A percentile compares a stretch with the other conserved stretches of the same genome.
These are phyloP conservation scores for Arthrobotrys sinensis DNA, from an alignment of 2,329 filamentous ascomycete genomes.

Conservation along the genomic window DNA sequence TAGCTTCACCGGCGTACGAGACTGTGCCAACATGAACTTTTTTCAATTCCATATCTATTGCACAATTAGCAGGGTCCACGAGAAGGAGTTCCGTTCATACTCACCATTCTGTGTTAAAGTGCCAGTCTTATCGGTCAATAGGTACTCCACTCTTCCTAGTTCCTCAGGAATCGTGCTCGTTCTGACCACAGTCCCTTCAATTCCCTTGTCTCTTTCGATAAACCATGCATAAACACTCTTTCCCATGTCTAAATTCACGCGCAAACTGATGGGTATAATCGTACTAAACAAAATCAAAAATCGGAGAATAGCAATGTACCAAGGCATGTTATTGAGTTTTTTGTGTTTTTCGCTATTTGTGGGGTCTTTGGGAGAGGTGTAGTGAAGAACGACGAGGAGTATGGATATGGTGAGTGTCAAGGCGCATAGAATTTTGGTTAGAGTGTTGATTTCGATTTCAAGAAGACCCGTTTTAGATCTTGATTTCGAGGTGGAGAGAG, in stretches of 20 bases:
- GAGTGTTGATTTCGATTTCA: constrained; percentile 95
- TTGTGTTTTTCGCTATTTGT: constrained; percentile 65
- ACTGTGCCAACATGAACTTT: constrained; percentile 99
- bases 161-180: constrained; percentile 99
- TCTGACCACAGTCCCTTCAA: constrained; percentile 90
- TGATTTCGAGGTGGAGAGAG: constrained; percentile 90
- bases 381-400: constrained; percentile 83
- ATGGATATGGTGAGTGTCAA: constrained; percentile 89
- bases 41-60: constrained; percentile 91
- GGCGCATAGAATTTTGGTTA: constrained; percentile 95
- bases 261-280: constrained; percentile 95
- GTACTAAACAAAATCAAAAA: constrained; percentile 99
- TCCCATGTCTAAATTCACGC: constrained; percentile 96
- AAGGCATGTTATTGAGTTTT: constrained; percentile 67
- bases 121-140: constrained; percentile 98
- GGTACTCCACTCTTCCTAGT: constrained; percentile 92
- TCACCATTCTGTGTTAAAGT: constrained; percentile 90
- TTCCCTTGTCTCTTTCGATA: constrained; percentile 91
- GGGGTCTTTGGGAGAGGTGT: constrained; percentile 53
- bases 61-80: constrained; percentile 56
- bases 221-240: constrained; percentile 97
- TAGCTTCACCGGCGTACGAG: constrained; percentile 97
- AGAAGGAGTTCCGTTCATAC: constrained; percentile 61
- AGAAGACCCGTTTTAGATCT: constrained; percentile 93
- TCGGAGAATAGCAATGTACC: constrained; percentile 99